Conservation (phyloP, 1,284 basidiomycete genomes). For the Cystobasidium slooffiae region DNA sequence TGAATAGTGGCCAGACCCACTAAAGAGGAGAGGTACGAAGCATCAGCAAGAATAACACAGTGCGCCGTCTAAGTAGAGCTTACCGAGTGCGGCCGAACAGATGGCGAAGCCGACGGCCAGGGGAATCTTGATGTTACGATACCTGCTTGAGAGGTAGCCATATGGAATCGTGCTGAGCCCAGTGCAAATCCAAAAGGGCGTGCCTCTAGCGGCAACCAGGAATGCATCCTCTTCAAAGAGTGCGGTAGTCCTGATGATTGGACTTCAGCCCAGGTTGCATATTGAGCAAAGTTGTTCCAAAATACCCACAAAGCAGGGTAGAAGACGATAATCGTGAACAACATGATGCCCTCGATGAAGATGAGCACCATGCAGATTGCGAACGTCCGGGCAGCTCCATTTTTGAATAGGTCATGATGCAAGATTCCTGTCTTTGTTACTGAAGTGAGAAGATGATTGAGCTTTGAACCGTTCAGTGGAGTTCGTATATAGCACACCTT, state of each 20-base stretch:
- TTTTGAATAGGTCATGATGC: conserved; percentile 49
- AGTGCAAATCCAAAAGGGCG: conserved; percentile 31
- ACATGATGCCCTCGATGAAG: conserved; percentile 46
- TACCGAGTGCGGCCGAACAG: no score
- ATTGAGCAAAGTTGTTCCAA: no score
- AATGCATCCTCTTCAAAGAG: conserved; percentile 45
- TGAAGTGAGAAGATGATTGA: neutral
- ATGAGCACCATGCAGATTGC: conserved; percentile 45
- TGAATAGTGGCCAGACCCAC: conserved; percentile 45
- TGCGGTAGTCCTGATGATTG: conserved; percentile 29
- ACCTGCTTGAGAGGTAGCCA: conserved; percentile 44
- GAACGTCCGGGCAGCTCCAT: conserved; percentile 41
- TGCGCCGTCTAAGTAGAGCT: no score
- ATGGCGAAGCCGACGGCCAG: conserved; percentile 35
- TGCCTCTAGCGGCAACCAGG: conserved; percentile 21
- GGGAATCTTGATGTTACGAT: conserved; percentile 42
- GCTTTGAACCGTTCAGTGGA: neutral
- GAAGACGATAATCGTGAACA: conserved; percentile 46
- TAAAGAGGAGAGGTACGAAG: neutral
- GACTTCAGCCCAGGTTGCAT: no score
- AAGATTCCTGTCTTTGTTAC: conserved; percentile 47
- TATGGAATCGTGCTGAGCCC: conserved; percentile 37
- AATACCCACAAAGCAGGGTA: conserved; percentile 35
- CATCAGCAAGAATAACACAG: no score
- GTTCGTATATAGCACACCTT: conserved; percentile 6